phyloP scores from a whole-genome alignment of 805 yeast species.

The Candida ficus region DNA sequence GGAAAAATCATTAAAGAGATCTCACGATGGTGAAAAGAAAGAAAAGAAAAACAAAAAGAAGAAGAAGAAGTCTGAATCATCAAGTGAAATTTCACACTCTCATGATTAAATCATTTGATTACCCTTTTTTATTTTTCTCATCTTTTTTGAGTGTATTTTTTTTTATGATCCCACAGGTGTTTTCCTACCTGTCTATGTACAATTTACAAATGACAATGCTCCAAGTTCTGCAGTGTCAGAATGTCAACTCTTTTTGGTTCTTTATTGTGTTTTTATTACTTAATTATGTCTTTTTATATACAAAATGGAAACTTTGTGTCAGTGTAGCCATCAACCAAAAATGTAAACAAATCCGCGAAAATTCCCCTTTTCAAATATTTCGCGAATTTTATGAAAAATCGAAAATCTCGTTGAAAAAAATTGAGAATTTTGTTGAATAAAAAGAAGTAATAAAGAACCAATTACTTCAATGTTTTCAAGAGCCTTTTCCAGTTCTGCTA shows the following conservation, averaged over 20 bases:
- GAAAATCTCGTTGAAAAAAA: conserved; percentile 1
- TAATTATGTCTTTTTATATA: background rate
- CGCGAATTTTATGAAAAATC: background rate
- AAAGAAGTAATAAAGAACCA: background rate
- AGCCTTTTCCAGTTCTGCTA: conserved; percentile 13
- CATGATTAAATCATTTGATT: too few species aligned
- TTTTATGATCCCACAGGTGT: too few species aligned
- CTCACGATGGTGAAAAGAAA: conserved; percentile 30
- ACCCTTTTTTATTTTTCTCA: too few species aligned
- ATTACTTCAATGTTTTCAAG: conserved; percentile 8
- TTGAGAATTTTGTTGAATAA: background rate
- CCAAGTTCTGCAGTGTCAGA: too few species aligned
- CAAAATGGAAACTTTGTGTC: background rate
- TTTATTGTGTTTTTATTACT: background rate
- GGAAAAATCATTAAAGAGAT: conserved; percentile 33
- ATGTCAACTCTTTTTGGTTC: too few species aligned
- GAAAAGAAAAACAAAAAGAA: conserved; percentile 49
- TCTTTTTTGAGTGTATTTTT: background rate
- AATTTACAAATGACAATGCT: too few species aligned
- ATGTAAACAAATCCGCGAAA: background rate
- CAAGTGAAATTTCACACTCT: too few species aligned
- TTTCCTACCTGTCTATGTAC: too few species aligned
- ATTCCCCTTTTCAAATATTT: background rate
- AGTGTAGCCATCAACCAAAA: too few species aligned
- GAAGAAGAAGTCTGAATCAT: conserved; percentile 40